Conservation (phyloP, 2,329 filamentous ascomycete species). For the Cercospora zeae-maydis region DNA sequence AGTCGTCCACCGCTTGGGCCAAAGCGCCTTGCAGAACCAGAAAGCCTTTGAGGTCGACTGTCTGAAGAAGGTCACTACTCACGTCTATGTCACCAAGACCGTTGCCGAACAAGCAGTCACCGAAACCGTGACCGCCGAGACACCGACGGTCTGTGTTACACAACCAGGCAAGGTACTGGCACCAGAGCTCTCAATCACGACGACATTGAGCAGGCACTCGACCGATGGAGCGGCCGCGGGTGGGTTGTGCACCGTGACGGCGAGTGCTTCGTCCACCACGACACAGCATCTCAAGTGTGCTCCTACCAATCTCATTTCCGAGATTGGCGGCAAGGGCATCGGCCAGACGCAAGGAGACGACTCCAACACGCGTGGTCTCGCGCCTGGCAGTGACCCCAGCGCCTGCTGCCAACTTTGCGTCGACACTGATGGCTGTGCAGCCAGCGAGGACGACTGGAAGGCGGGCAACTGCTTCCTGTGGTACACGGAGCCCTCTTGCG, state of each 20-base stretch:
- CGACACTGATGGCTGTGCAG: constrained; percentile 27
- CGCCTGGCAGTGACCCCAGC: constrained; percentile 26
- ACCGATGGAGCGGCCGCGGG: constrained; percentile 4
- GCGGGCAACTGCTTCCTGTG: constrained; percentile 31
- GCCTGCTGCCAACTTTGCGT: constrained; percentile 31
- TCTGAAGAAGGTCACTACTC: constrained; percentile 25
- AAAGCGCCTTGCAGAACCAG: constrained; percentile 16
- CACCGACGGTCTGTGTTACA: constrained; percentile 21
- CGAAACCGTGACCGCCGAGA: constrained; percentile 25
- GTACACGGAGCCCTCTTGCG: constrained; percentile 27
- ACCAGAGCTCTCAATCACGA: constrained; percentile 21
- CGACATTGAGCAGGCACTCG: constrained; percentile 15
- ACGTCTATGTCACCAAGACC: constrained; percentile 22
- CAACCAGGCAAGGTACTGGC: constrained; percentile 13
- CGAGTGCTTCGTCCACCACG: constrained; percentile 24
- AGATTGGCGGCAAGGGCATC: constrained; percentile 27
- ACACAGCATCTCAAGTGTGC: constrained; percentile 31
- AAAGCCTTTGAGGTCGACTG: constrained; percentile 28
- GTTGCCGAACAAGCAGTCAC: constrained; percentile 20
- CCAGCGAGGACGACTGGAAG: constrained; percentile 27
- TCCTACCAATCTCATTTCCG: constrained; percentile 29
- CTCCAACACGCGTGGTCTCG: constrained; percentile 26
- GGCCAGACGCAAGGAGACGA: constrained; percentile 23
- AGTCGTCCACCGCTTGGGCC: constrained; percentile 21
- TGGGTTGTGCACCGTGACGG: constrained; percentile 26